A percentile compares a stretch with the other conserved stretches of the same genome.
Evolutionary conservation across 805 yeast species (phyloP).

Genomic region (Lipomyces anomalus): DNA sequence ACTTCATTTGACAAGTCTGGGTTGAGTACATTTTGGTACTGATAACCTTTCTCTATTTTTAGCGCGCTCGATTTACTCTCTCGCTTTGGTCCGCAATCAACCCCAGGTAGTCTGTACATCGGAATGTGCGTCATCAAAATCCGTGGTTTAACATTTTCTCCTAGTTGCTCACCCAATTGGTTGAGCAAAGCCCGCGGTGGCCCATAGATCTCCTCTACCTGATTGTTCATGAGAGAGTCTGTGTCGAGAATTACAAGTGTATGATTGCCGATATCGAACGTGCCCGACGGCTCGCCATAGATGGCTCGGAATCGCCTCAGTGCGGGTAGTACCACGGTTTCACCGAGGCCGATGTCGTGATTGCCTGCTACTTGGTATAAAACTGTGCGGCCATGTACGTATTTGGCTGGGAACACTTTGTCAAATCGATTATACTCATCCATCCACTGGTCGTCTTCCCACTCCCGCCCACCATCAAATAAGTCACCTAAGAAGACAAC

Average conservation of each 20-base stretch:
- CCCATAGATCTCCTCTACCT: conserved; percentile 40
- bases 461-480: conserved; percentile 90
- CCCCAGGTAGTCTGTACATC: conserved; percentile 58
- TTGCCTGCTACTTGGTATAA: conserved; percentile 64
- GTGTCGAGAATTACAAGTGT: conserved; percentile 74
- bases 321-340: conserved; percentile 53
- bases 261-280: conserved; percentile 57
- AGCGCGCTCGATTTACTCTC: conserved; percentile 62
- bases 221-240: conserved; percentile 65
- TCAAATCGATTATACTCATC: conserved; percentile 66
- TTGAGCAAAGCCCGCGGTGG: conserved; percentile 52
- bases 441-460: conserved; percentile 66
- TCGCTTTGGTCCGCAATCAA: conserved; percentile 66
- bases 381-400: conserved; percentile 34
- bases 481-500: conserved; percentile 82
- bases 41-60: conserved; percentile 69
- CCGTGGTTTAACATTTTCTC: conserved; percentile 44
- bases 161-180: conserved; percentile 14
- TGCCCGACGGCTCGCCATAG: conserved; percentile 66
- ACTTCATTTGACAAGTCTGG: conserved; percentile 53
- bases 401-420: conserved; percentile 52
- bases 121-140: conserved; percentile 86
- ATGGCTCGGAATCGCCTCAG: conserved; percentile 57
- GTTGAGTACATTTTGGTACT: conserved; percentile 86
- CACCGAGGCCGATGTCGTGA: conserved; percentile 94